These are phyloP conservation scores for Craspedostauros australis DNA, from an alignment of 108 stramenopile genomes.

Conservation along the genomic window DNA sequence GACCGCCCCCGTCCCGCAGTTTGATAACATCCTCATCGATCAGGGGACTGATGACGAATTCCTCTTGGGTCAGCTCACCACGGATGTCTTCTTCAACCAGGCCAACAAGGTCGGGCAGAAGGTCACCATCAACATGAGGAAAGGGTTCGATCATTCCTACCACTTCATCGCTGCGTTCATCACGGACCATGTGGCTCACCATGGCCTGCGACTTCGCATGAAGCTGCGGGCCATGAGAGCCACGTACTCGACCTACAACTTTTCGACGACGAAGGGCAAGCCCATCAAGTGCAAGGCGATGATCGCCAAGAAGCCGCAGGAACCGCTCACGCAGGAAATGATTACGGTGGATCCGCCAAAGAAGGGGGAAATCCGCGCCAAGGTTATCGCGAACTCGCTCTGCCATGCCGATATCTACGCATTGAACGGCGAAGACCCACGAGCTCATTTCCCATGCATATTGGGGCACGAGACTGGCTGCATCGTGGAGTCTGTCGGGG, in stretches of 20 bases:
- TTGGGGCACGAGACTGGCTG: conserved; percentile 76
- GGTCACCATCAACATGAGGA: conserved; percentile 67
- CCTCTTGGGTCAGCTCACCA: conserved; percentile 47
- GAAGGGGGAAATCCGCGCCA: conserved; percentile 70
- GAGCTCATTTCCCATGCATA: conserved; percentile 87
- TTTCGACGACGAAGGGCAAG: conserved; percentile 37
- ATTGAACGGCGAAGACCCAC: conserved; percentile 85
- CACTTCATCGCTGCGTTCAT: conserved; percentile 87
- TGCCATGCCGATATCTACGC: conserved; percentile 94
- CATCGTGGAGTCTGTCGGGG: conserved; percentile 87
- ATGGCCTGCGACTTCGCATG: conserved; percentile 56
- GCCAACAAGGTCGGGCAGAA: conserved; percentile 59
- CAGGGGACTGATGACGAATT: conserved; percentile 81
- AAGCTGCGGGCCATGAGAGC: conserved; percentile 16
- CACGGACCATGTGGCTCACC: conserved; percentile 83
- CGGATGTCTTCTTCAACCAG: conserved; percentile 50
- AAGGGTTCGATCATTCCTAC: conserved; percentile 93
- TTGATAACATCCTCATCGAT: conserved; percentile 79
- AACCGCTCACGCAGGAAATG: conserved; percentile 68
- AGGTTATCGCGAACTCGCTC: conserved; percentile 86
- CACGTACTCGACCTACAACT: conserved; percentile 25
- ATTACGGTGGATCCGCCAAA: conserved; percentile 73
- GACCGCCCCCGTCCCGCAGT: conserved; percentile 9
- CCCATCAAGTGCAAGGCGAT: conserved; percentile 85
- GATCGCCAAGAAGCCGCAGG: conserved; percentile 73